Percentiles rank a stretch among this genome's conserved stretches.
Evolutionary conservation across 768 basidiomycete species (phyloP).

Genomic region (Agaricus sinodeliciosus): DNA sequence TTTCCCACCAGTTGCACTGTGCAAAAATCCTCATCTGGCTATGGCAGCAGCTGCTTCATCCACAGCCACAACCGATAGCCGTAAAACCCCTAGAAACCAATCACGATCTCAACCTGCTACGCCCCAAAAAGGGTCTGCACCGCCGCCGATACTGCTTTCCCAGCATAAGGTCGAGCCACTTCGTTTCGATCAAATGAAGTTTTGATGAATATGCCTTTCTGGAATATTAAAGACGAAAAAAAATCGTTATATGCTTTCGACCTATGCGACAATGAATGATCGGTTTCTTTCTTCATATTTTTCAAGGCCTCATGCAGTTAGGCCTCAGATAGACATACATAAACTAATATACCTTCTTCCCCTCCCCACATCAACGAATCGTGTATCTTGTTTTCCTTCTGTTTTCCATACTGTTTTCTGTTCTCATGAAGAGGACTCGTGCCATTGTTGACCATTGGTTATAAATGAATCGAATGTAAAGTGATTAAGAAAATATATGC

Average conservation of each 20-base stretch:
- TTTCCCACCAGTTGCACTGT: constrained; percentile 59
- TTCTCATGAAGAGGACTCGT: neutral
- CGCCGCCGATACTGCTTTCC: constrained; percentile 32
- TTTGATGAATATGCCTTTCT: neutral
- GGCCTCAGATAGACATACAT: too few species aligned
- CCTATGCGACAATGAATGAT: neutral
- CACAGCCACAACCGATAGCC: constrained; percentile 14
- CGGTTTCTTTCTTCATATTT: neutral
- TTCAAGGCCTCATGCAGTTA: too few species aligned
- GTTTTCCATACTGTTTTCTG: neutral
- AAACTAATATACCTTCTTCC: neutral
- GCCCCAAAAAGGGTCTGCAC: constrained; percentile 19
- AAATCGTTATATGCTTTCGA: neutral
- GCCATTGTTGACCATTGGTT: constrained; percentile 6
- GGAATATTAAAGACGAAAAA: neutral
- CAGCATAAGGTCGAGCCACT: constrained; percentile 23
- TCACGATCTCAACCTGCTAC: constrained; percentile 13
- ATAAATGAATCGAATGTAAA: neutral
- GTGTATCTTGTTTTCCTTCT: neutral
- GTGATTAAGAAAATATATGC: neutral
- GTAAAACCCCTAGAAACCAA: constrained; percentile 18
- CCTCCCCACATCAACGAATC: neutral
- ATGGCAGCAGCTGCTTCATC: neutral
- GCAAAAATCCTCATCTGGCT: constrained; percentile 30
- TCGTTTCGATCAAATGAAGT: constrained; percentile 20